These are phyloP conservation scores for sunflower (Helianthus annuus) DNA, from an alignment of 129 eudicot species.

Conservation along the genomic window HanXRQr2.0-SUNRISE NC_035439.2:143047109-143047608, in stretches of 20 bases:
- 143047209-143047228: too few relatives aligned
- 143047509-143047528: slow-evolving; percentile 91
- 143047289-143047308: slow-evolving; percentile 67
- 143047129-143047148: too few relatives aligned
- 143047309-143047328: slow-evolving; percentile 70
- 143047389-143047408: slow-evolving; percentile 86
- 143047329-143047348: slow-evolving; percentile 69
- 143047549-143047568: slow-evolving; percentile 41
- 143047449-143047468: slow-evolving; percentile 63
- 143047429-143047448: slow-evolving; percentile 52
- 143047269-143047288: slow-evolving; percentile 53
- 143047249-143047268: slow-evolving; percentile 9
- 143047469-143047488: slow-evolving; percentile 92
- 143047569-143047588: slow-evolving; percentile 66
- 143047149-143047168: too few relatives aligned
- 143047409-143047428: slow-evolving; percentile 67
- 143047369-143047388: slow-evolving; percentile 68
- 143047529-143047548: slow-evolving; percentile 73
- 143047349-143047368: slow-evolving; percentile 60
- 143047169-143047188: too few relatives aligned
- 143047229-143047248: slow-evolving; percentile 29
- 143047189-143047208: too few relatives aligned
- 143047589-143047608: slow-evolving; percentile 75
- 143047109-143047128: too few relatives aligned
- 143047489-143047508: slow-evolving; percentile 83